These are phyloP conservation scores for Podaxis sp. DNA, from an alignment of 768 basidiomycete genomes.

Conservation along the genomic window DNA sequence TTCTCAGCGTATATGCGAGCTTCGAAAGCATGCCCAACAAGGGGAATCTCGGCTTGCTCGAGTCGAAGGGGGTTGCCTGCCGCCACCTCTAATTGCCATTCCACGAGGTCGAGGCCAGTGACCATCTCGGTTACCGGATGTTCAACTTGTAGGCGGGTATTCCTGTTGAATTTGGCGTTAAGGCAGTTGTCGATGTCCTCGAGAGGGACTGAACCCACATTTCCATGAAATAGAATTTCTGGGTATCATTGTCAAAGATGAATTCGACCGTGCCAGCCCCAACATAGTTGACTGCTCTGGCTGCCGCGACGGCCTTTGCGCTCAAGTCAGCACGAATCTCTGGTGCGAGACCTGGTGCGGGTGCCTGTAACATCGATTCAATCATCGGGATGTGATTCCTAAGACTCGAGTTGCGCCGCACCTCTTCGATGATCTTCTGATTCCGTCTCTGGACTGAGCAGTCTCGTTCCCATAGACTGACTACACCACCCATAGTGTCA, in stretches of 20 bases:
- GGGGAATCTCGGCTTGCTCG: conserved; percentile 72
- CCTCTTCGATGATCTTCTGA: conserved; percentile 95
- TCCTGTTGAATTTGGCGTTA: conserved; percentile 44
- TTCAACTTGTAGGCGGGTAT: conserved; percentile 83
- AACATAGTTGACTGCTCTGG: conserved; percentile 86
- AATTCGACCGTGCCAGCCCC: conserved; percentile 96
- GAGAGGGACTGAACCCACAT: conserved; percentile 49
- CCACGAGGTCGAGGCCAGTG: conserved; percentile 89
- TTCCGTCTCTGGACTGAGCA: conserved; percentile 90
- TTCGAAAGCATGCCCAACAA: conserved; percentile 92
- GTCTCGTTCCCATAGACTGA: conserved; percentile 96
- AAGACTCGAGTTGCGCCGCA: conserved; percentile 21
- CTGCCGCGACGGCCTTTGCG: conserved; percentile 88
- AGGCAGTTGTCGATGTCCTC: neutral
- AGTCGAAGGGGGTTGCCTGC: conserved; percentile 86
- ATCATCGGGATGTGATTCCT: neutral
- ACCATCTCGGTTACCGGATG: conserved; percentile 96
- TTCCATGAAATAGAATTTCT: conserved; percentile 93
- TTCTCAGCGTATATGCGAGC: conserved; percentile 96
- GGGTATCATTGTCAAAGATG: conserved; percentile 90
- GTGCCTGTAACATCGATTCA: conserved; percentile 54
- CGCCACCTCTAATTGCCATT: conserved; percentile 94
- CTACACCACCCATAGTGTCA: conserved; percentile 72
- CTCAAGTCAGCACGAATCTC: conserved; percentile 81
- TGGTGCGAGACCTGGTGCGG: conserved; percentile 81